These are phyloP conservation scores for Allantophomopsis lycopodina DNA, from an alignment of 2,329 filamentous ascomycete genomes.

Conservation along the genomic window DNA sequence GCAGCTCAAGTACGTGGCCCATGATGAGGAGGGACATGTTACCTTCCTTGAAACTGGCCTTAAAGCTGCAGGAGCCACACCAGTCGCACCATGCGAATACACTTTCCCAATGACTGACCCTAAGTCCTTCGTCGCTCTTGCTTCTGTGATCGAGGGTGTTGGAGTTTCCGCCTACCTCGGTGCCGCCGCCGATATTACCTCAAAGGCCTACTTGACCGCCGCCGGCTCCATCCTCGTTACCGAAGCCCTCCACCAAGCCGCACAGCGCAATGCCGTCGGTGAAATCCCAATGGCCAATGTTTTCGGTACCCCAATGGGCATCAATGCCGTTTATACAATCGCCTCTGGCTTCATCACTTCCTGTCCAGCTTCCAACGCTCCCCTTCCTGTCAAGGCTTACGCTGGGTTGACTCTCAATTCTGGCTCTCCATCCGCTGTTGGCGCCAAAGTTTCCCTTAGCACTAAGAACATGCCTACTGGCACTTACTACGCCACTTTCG, in stretches of 20 bases:
- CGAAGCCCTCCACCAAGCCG: slow-evolving; percentile 52
- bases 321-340: slow-evolving; percentile 49
- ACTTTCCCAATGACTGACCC: slow-evolving; percentile 34
- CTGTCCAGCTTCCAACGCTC: slow-evolving; percentile 39
- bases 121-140: slow-evolving; percentile 35
- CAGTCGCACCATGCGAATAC: slow-evolving; percentile 44
- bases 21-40: slow-evolving; percentile 45
- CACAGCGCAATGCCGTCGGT: slow-evolving; percentile 35
- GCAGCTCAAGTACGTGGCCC: slow-evolving; percentile 39
- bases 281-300: slow-evolving; percentile 41
- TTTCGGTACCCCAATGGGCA: slow-evolving; percentile 43
- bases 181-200: slow-evolving; percentile 42
- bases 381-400: slow-evolving; percentile 47
- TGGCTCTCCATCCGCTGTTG: slow-evolving; percentile 8
- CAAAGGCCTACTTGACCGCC: slow-evolving; percentile 42
- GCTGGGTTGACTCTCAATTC: slow-evolving; percentile 26
- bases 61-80: slow-evolving; percentile 29
- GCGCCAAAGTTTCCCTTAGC: slow-evolving; percentile 12
- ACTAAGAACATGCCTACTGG: slow-evolving; percentile 11
- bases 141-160: slow-evolving; percentile 40
- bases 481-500: slow-evolving; percentile 21
- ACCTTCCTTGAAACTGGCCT: slow-evolving; percentile 35
- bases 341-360: slow-evolving; percentile 44
- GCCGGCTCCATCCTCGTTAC: slow-evolving; percentile 52
- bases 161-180: slow-evolving; percentile 48